Base-by-base conservation (phyloP, 164 flowering plant species). In the Magnolia sinica region DNA sequence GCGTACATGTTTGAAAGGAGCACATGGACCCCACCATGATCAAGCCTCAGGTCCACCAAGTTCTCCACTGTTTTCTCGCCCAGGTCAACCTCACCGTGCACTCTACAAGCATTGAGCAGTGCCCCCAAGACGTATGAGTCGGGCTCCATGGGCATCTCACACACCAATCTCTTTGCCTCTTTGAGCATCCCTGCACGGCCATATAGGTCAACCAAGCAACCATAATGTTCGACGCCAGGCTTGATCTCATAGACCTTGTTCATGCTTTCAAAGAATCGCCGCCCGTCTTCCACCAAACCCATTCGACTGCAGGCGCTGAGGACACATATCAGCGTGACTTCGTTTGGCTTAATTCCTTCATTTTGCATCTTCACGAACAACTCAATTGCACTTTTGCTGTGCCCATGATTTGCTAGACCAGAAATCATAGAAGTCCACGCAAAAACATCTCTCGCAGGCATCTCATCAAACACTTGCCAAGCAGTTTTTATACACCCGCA, bases 1-100 rank as follows among this genome's bases (percentile, higher is more conserved):
- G 92, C 90, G 83, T 81, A 89, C 68, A 89, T 81, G 80, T 88
- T 87, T 14, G 91, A 88, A 68, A 90, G 83, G 55, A 88, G 84
- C 78, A 85, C 82, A 70, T 83, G 85, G 50, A 83, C 85, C 1
- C 89, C 89, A 65, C 86, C 82, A 67, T 81, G 87, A 68, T 87
- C 88, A 11, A 86, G 85, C 37, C 81, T 72, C 68, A 74, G 78
- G 58, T 79, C 75, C 4, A 64, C 74, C 64, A 88, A 76, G 58
- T 77, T 76, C 70, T 78, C 66, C 18, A 84, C 81, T 22, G 76
- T 84, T 74, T 79, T 84, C 80, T 82, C 77, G 50, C 85, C 90
- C 66, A 86, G 58, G 29, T 85, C 85, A n/a, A 84, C 82, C 67
- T 83, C 77, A 51, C 87, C 87, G 72, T 84, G 86, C 77, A 84